Percentiles rank a stretch among this genome's conserved stretches.
These are phyloP conservation scores for Parvularia atlantis DNA, from an alignment of 78 protist species.

Conservation along the genomic window DNA sequence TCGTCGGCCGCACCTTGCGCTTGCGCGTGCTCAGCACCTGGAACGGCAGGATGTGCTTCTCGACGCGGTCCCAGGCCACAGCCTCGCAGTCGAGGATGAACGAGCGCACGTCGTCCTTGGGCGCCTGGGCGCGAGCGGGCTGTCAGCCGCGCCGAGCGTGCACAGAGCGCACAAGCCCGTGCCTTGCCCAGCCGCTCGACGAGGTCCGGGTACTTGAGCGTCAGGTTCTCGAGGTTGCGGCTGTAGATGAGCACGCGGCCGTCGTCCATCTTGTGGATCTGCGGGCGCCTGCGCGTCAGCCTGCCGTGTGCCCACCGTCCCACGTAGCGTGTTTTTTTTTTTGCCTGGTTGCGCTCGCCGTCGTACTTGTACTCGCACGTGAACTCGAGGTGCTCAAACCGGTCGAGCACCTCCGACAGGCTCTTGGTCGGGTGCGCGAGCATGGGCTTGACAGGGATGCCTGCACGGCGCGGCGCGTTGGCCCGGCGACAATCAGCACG, in stretches of 20 bases:
- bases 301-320: too few species aligned
- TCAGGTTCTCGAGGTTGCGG: constrained; percentile 85
- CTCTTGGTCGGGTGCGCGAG: constrained; percentile 88
- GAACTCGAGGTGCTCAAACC: constrained; percentile 60
- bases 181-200: constrained; percentile 10
- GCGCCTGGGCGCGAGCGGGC: too few species aligned
- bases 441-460: constrained; percentile 94
- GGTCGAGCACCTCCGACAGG: constrained; percentile 60
- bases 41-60: constrained; percentile 75
- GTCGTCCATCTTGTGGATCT: constrained; percentile 36
- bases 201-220: constrained; percentile 91
- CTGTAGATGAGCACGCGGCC: constrained; percentile 69
- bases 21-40: constrained; percentile 80
- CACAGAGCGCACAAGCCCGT: background rate
- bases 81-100: constrained; percentile 89
- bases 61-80: constrained; percentile 73
- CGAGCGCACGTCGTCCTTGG: background rate
- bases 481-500: too few species aligned
- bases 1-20: constrained; percentile 45
- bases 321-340: background rate
- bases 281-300: background rate
- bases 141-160: too few species aligned
- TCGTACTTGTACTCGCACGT: constrained; percentile 98
- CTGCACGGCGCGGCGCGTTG: too few species aligned
- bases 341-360: constrained; percentile 87